Conservation (phyloP, 2,329 filamentous ascomycete genomes). For the Shiraia bambusicola region DNA sequence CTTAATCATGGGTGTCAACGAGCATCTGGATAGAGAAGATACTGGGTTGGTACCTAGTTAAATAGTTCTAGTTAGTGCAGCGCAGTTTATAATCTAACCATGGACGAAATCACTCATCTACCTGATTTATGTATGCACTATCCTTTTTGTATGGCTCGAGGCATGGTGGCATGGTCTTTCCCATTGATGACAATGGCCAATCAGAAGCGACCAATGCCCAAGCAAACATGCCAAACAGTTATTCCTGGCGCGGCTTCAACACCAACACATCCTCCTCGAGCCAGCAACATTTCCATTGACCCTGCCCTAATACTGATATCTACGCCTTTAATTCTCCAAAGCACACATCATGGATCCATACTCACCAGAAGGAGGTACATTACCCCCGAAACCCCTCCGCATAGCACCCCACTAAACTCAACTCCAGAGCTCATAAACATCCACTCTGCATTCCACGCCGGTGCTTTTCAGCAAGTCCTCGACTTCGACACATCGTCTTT, state of each 20-base stretch:
- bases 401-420: constrained; percentile 15
- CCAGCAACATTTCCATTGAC: constrained; percentile 8
- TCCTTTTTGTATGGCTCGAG: too few species aligned
- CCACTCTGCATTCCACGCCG: constrained; percentile 68
- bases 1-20: too few species aligned
- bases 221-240: constrained; percentile 36
- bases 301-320: constrained; percentile 1
- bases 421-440: constrained; percentile 64
- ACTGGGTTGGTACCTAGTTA: neutral
- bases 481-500: constrained; percentile 82
- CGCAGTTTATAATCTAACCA: too few species aligned
- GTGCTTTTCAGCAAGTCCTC: constrained; percentile 82
- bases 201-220: constrained; percentile 22
- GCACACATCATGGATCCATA: constrained; percentile 56
- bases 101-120: too few species aligned
- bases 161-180: too few species aligned
- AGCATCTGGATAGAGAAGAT: too few species aligned
- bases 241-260: constrained; percentile 39
- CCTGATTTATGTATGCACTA: too few species aligned
- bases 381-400: constrained; percentile 1
- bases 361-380: constrained; percentile 61
- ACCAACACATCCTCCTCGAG: constrained; percentile 13
- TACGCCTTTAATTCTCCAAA: neutral
- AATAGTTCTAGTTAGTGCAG: neutral
- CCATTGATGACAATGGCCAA: constrained; percentile 21